Evolutionary conservation across 164 flowering plant species (phyloP).

Genomic region (Magnolia kwangsiensis): DNA sequence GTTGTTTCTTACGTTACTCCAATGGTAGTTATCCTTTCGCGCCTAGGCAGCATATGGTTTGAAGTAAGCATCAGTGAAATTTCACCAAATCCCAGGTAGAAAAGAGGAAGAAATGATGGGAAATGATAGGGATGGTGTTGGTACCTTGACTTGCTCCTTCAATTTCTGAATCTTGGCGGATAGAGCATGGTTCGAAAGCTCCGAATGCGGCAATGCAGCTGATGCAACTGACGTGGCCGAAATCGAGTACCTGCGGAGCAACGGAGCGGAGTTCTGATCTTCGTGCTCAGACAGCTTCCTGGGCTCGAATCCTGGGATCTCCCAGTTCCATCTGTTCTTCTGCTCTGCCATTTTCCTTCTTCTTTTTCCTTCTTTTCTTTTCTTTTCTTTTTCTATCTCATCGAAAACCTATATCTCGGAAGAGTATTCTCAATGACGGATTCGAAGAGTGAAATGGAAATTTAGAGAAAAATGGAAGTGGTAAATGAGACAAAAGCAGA

Average conservation of each 20-base stretch:
- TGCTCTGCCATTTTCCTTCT: slow-evolving; percentile 48
- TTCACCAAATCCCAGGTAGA: not conserved
- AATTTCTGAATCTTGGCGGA: slow-evolving; percentile 52
- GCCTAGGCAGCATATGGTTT: no score
- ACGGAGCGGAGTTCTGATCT: slow-evolving; percentile 37
- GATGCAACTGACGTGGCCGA: slow-evolving; percentile 28
- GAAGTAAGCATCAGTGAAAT: not conserved
- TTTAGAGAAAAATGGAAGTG: not conserved
- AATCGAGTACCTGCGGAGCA: slow-evolving; percentile 70
- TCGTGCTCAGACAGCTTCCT: slow-evolving; percentile 42
- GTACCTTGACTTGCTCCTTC: slow-evolving; percentile 75
- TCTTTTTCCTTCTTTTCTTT: not conserved
- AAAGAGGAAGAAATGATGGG: not conserved
- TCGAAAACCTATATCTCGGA: not conserved
- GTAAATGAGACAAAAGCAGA: not conserved
- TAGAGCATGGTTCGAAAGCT: slow-evolving; percentile 30
- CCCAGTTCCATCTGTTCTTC: slow-evolving; percentile 90
- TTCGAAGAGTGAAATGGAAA: not conserved
- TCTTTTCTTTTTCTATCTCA: not conserved
- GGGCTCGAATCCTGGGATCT: slow-evolving; percentile 84
- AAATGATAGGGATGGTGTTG: not conserved
- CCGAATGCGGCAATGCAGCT: slow-evolving; percentile 29
- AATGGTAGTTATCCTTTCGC: no score
- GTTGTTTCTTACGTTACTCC: no score
- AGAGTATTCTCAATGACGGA: not conserved